Conservation (phyloP, 169 alveolate species). For the Eimeria maxima region DNA sequence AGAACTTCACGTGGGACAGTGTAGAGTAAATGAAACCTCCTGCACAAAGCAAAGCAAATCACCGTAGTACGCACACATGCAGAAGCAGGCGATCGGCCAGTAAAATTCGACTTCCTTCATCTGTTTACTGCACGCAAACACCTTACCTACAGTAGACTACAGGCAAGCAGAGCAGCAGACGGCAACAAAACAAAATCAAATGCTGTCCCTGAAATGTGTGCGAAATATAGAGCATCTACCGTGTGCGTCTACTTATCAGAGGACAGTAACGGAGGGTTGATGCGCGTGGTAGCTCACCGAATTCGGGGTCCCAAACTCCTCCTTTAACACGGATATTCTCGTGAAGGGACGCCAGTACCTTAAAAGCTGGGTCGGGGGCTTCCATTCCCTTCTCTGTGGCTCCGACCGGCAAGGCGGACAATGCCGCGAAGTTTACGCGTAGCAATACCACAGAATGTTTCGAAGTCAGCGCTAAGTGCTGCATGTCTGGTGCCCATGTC, state of each 20-base stretch:
- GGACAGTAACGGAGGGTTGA: background rate
- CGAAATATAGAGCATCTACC: background rate
- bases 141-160: too few species aligned
- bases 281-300: slow-evolving; percentile 68
- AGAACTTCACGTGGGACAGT: slow-evolving; percentile 87
- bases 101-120: background rate
- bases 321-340: slow-evolving; percentile 89
- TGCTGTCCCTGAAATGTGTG: background rate
- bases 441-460: slow-evolving; percentile 82
- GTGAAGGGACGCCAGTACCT: slow-evolving; percentile 85
- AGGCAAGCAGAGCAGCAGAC: background rate
- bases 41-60: background rate
- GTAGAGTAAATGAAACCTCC: slow-evolving; percentile 88
- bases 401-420: slow-evolving; percentile 57
- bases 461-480: slow-evolving; percentile 85
- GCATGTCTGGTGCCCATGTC: slow-evolving; percentile 85
- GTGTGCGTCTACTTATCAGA: background rate
- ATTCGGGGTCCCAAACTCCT: slow-evolving; percentile 89
- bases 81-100: background rate
- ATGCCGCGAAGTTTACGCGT: slow-evolving; percentile 71
- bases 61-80: background rate
- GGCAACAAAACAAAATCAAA: background rate
- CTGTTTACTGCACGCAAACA: background rate
- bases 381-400: slow-evolving; percentile 4
- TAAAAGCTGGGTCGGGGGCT: slow-evolving; percentile 75